A percentile compares a stretch with the other conserved stretches of the same genome.
Conservation (phyloP, 1,284 basidiomycete genomes). For the Marasmius oreades region DNA sequence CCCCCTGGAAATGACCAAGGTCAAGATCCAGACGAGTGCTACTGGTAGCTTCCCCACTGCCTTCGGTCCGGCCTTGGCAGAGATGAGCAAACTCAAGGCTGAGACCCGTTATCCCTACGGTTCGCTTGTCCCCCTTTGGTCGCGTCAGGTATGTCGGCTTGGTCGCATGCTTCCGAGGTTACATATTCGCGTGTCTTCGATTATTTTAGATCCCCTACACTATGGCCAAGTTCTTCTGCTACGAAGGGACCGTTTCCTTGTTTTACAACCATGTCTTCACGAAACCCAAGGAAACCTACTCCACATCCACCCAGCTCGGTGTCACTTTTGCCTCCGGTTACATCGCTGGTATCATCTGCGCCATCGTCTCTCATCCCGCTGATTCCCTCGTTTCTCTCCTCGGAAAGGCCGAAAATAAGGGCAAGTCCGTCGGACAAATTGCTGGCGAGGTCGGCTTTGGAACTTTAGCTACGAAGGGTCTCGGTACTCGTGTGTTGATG, state of each 20-base stretch:
- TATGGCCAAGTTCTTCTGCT: constrained; percentile 88
- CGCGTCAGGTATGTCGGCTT: constrained; percentile 57
- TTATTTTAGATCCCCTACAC: constrained; percentile 73
- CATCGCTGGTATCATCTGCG: constrained; percentile 78
- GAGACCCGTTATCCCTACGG: constrained; percentile 81
- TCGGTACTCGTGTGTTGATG: constrained; percentile 63
- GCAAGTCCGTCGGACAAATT: constrained; percentile 67
- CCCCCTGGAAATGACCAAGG: constrained; percentile 82
- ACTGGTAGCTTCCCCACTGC: constrained; percentile 70
- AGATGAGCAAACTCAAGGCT: constrained; percentile 60
- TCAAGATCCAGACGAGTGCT: constrained; percentile 78
- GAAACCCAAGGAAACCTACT: constrained; percentile 67
- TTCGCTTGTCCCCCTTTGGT: constrained; percentile 79
- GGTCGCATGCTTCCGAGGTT: not conserved
- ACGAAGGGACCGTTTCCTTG: constrained; percentile 71
- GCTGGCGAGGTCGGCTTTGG: constrained; percentile 62
- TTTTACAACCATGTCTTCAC: constrained; percentile 80
- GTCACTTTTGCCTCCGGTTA: constrained; percentile 81
- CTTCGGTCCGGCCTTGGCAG: constrained; percentile 63
- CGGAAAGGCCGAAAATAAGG: constrained; percentile 73
- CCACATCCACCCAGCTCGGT: constrained; percentile 72
- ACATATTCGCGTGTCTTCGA: not conserved
- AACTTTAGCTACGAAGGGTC: constrained; percentile 71
- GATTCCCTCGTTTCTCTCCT: constrained; percentile 78
- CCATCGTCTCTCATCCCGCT: constrained; percentile 80